Base-by-base conservation (phyloP, 176 grass and related monocot genomes). In the Typha latifolia region DNA sequence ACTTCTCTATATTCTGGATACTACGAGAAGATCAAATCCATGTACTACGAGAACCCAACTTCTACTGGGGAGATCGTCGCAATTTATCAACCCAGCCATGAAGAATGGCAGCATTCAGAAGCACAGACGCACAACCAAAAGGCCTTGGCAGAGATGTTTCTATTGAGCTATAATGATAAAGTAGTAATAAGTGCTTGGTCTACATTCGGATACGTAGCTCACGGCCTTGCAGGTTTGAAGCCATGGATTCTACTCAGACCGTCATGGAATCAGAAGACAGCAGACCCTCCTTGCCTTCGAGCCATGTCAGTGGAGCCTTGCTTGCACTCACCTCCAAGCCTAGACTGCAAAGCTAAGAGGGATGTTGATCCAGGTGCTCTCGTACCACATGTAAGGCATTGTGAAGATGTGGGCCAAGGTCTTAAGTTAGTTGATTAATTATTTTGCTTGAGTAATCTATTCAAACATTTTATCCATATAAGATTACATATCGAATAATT, bases 121-220 rank as follows among this genome's bases (percentile, higher is more conserved):
- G 20, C 16, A 21, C 53, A 22, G 20, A 19, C 53, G 16, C 53
- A 59, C 53, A 59, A 59, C 53, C 53, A 59, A 59, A 69, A 69
- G 15, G 66, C 66, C 5, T 64, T 84, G 14, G 90, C 90, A 2
- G 86, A 90, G 86, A 86, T 95, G 26, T 84, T 72, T 67, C 75
- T 90, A 64, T 72, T 95, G 22, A 86, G 86, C 75, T 79, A 67
- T 63, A 71, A 62, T 22, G 81, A 90, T 62, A 48, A 3, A 67
- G 3, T 86, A 59, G 64, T 85, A 8, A 84, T 75, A 24, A 80
- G 70, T 49, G 68, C 48, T 49, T 84, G 82, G 80, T 95, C 90
- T 1, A 95, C 90, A 14, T 95, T 90, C 76, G 86, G 86, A 26
- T 95, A 95, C 64, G 76, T 79, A 50, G 83, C 90, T 56, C 78